A percentile compares a stretch with the other conserved stretches of the same genome.
phyloP scores from a whole-genome alignment of 495 filamentous ascomycete species.

The Haplographium delicatum region DNA sequence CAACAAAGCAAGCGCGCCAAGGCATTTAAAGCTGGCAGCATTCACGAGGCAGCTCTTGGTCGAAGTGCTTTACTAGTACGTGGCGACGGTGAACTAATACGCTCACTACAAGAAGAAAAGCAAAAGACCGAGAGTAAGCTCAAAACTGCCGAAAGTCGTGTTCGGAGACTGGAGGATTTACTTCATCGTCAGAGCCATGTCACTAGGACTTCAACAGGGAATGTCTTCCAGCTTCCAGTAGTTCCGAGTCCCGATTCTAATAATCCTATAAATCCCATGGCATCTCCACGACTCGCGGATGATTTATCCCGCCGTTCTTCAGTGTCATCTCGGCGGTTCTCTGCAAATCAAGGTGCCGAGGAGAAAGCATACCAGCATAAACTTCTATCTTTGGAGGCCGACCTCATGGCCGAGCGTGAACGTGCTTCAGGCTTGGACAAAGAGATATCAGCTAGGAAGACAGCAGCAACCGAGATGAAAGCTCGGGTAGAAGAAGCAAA shows the following conservation, averaged over 20 bases:
- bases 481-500: conserved; percentile 73
- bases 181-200: conserved; percentile 79
- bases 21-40: conserved; percentile 92
- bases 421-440: conserved; percentile 49
- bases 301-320: conserved; percentile 56
- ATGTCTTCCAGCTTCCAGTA: conserved; percentile 47
- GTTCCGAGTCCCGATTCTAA: conserved; percentile 22
- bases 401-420: conserved; percentile 57
- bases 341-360: conserved; percentile 59
- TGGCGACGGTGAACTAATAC: conserved; percentile 72
- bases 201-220: conserved; percentile 62
- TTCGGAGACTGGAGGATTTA: conserved; percentile 88
- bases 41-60: conserved; percentile 78
- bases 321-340: conserved; percentile 59
- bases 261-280: conserved; percentile 38
- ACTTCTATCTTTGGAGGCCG: conserved; percentile 67
- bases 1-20: conserved; percentile 73
- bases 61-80: conserved; percentile 74
- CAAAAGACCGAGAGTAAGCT: conserved; percentile 66
- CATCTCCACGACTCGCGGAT: conserved; percentile 38
- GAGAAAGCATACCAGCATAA: conserved; percentile 58
- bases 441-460: conserved; percentile 50
- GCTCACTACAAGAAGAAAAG: conserved; percentile 71
- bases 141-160: conserved; percentile 83
- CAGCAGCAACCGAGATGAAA: conserved; percentile 60